Evolutionary conservation across 768 basidiomycete genomes (phyloP), one percentile per base, ranked within the genome.

Genomic region (Harrya chromipes): DNA sequence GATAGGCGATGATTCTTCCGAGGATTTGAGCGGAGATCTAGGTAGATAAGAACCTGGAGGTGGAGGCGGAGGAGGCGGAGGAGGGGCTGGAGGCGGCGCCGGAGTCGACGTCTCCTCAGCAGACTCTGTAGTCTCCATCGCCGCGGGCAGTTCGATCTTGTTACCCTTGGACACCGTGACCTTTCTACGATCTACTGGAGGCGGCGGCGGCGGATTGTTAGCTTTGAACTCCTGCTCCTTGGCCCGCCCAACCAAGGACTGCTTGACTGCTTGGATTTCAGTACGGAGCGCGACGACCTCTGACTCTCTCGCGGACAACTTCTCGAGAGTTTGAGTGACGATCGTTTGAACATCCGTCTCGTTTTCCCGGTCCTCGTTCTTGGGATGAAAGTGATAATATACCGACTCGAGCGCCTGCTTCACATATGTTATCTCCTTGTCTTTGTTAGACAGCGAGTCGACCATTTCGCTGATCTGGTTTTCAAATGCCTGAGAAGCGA

Each of bases 401-500:
- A 94, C 86, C 7, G 88, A 86, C 65, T 93, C 90, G 33, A 97
- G 72, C n/a, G 90, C 87, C 13, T 86, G 84, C 61, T 91, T 90
- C 34, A 94, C 76, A 58, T 85, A 89, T 0, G 77, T 56, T 29
- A 86, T 75, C 48, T 93, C 87, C 61, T 90, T 92, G 54, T 86
- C 81, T 60, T 84, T 87, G 46, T 72, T 68, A 4, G 65, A 66
- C 3, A 81, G 39, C 3, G 67, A 56, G 4, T 59, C 66, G 38
- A 83, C 83, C 42, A 82, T 66, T 38, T 85, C 82, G 3, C 66
- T 67, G 39, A 74, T 74, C 87, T 93, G 59, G 1, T 31, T 45
- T 35, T 33, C 1, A 49, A 33, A 39, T 8, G 29, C 8, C 12
- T 47, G 46, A 40, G 47, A 14, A 43, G 24, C 26, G 21, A 40